phyloP scores from a whole-genome alignment of 1,139 yeast genomes.

The Protomyces inundatus region DNA sequence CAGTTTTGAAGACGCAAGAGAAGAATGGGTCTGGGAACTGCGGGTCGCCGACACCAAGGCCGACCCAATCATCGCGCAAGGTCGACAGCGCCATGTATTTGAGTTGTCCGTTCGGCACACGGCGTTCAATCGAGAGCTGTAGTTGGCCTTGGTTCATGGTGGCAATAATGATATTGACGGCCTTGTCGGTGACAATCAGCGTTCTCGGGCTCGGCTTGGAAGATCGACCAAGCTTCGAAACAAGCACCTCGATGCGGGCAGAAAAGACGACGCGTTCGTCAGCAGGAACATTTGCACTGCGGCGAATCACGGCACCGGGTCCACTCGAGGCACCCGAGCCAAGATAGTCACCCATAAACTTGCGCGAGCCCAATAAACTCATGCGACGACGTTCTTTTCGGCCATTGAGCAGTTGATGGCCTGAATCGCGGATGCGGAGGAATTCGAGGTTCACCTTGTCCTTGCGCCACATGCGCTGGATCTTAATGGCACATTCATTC shows the following conservation, averaged over 20 bases:
- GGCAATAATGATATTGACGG: slow-evolving; percentile 67
- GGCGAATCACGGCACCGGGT: slow-evolving; percentile 58
- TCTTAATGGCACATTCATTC: slow-evolving; percentile 77
- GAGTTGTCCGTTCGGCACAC: slow-evolving; percentile 58
- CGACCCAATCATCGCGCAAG: slow-evolving; percentile 90
- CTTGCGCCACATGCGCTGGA: slow-evolving; percentile 82
- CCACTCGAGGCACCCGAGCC: slow-evolving; percentile 70
- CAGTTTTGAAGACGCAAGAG: slow-evolving; percentile 82
- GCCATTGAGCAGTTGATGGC: slow-evolving; percentile 61
- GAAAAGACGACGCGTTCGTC: slow-evolving; percentile 72
- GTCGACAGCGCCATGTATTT: slow-evolving; percentile 63
- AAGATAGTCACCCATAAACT: slow-evolving; percentile 91
- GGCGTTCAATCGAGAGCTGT: slow-evolving; percentile 58
- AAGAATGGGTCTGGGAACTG: slow-evolving; percentile 74
- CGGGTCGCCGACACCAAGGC: slow-evolving; percentile 51
- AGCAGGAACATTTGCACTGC: slow-evolving; percentile 55
- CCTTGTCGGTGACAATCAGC: slow-evolving; percentile 48
- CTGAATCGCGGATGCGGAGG: slow-evolving; percentile 74
- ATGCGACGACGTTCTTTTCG: slow-evolving; percentile 86
- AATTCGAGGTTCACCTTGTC: slow-evolving; percentile 74
- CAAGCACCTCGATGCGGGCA: slow-evolving; percentile 69
- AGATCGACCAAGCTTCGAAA: slow-evolving; percentile 87
- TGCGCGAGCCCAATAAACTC: slow-evolving; percentile 81
- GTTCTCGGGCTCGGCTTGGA: slow-evolving; percentile 72
- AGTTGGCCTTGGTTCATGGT: slow-evolving; percentile 67